Evolutionary conservation across 2,329 filamentous ascomycete species (phyloP), one percentile per base, ranked within the genome.

Genomic region (Colletotrichum tabaci): DNA sequence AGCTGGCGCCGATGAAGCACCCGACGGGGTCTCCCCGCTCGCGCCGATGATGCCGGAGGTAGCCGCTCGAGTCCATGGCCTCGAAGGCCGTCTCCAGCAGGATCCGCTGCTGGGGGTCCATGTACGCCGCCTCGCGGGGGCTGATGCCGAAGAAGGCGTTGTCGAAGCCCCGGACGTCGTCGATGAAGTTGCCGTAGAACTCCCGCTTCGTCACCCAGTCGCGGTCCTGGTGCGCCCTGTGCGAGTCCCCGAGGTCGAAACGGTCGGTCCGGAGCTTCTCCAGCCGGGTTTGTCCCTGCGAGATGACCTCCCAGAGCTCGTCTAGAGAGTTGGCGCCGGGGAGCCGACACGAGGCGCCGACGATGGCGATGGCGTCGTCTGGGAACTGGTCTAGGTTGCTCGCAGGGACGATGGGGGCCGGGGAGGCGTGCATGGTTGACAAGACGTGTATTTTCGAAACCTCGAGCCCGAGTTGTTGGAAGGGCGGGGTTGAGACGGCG

Each of bases 61-160:
- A 79, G 1, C 78, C 77, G 2, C 70, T 67, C 23, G 79, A 71
- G 66, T 81, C 80, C 9, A 78, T 46, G 0, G 77, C 75, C 55
- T 84, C 79, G 58, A 81, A 83, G 1, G 81, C 77, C 1, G 77
- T 77, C 61, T 84, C 80, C 0, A 81, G 75, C 3, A 78, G 42
- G 1, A 78, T 40, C 3, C 80, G 78, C 38, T 80, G 79, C 30
- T 77, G 75, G 6, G 80, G 80, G 61, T 82, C 80, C 71, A 80
- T 78, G 2, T 76, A 70, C 2, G 73, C 74, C 0, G 73, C 75
- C 63, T 81, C 79, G 3, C 73, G 70, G 2, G 75, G 66, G 5
- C 75, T 76, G 3, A 79, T 74, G 6, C 77, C 77, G 10, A 83
- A 75, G 61, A 75, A 75, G 10, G 69, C 62, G 12, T 66, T 69